phyloP scores from a whole-genome alignment of 2,329 filamentous ascomycete species.

The Clathrospora elynae region DNA sequence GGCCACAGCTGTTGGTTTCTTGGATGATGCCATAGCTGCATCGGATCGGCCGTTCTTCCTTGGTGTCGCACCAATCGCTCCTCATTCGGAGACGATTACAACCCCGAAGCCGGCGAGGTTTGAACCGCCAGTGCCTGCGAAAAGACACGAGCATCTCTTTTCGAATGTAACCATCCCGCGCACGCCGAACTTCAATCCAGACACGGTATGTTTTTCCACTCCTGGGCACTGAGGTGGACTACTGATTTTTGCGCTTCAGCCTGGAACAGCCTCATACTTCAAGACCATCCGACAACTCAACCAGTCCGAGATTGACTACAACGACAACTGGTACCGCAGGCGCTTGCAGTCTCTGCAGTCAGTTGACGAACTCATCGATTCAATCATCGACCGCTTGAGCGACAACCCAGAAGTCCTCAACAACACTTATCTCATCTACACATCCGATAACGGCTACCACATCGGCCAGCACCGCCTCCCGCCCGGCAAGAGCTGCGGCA shows the following conservation, averaged over 20 bases:
- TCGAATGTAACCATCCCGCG: conserved; percentile 64
- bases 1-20: conserved; percentile 62
- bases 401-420: conserved; percentile 50
- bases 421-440: conserved; percentile 54
- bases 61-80: conserved; percentile 67
- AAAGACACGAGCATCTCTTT: conserved; percentile 68
- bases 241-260: not conserved
- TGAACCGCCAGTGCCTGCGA: conserved; percentile 63
- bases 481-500: conserved; percentile 49
- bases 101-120: conserved; percentile 33
- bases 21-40: conserved; percentile 62
- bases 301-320: conserved; percentile 55
- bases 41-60: conserved; percentile 68
- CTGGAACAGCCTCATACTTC: conserved; percentile 28
- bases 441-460: conserved; percentile 51
- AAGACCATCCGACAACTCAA: conserved; percentile 48
- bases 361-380: conserved; percentile 61
- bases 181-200: conserved; percentile 69
- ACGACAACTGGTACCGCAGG: conserved; percentile 59
- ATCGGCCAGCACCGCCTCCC: conserved; percentile 50
- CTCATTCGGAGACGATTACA: conserved; percentile 55
- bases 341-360: conserved; percentile 58
- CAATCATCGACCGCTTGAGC: conserved; percentile 52
- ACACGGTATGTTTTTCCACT: conserved; percentile 36
- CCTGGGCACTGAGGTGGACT: not conserved